Evolutionary conservation across 73 alveolate genomes (phyloP), one percentile per base, ranked within the genome.

Genomic region (Symbiodinium pilosum): DNA sequence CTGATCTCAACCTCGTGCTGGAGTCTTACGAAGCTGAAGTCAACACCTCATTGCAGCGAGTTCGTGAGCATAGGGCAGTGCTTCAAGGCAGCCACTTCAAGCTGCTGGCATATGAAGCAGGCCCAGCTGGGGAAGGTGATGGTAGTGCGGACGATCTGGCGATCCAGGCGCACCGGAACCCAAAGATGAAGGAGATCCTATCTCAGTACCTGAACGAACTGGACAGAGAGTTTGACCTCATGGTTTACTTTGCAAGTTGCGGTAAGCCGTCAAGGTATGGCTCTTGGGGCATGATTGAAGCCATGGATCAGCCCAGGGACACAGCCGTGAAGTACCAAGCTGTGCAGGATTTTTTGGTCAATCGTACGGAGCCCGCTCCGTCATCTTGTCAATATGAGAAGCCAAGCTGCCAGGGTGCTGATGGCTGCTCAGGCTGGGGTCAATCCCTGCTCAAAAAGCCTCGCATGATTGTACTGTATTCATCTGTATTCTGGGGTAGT

Each of bases 61-160:
- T 91, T 40, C 84, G 47, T 40, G 97, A 91, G 28, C 97, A 91
- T 47, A 91, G 71, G 52, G 97, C 81, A 20, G 87, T 43, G 6
- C 77, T 91, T 87, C 47, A 68, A 89, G 95, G 89, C 26, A 83
- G 34, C 38, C 85, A 73, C 44, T 73, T 34, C 85, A n/a, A 36
- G 85, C 30, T 36, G 44, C 28, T 34, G 89, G 77, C 97, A 40
- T 91, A 91, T n/a, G 97, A 91, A 43, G 54, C 87, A 7, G 97
- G 97, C 8, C 97, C 97, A 1, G 97, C 97, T 18, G 97, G 97
- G n/a, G 88, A 69, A 43, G 97, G 97, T 28, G 97, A 91, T 24
- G 97, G 97, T 36, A 69, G 89, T 43, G 97, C 97, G 28, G 81
- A 59, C 6, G 97, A 91, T 26, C 97, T 91, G 40, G 97, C 97